Evolutionary conservation across 169 alveolate genomes (phyloP).

Genomic region (Cryptosporidium sp.): DNA sequence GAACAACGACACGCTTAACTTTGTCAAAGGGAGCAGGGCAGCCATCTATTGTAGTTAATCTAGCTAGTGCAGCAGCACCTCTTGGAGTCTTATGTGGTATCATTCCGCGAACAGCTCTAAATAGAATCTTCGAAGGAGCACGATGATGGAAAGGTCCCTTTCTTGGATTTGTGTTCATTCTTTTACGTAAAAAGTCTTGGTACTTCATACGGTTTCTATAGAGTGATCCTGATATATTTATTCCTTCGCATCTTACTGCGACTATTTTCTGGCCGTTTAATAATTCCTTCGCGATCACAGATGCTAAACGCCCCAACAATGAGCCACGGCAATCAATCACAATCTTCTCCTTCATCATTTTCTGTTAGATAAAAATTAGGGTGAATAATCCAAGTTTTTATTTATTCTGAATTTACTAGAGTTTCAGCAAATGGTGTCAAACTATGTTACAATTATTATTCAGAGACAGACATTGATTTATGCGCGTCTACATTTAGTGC

Average conservation of each 20-base stretch:
- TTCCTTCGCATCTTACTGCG: constrained; percentile 97
- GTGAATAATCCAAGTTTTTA: neutral
- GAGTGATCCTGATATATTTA: constrained; percentile 95
- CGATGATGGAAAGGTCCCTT: constrained; percentile 96
- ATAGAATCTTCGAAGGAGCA: constrained; percentile 96
- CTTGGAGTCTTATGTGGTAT: constrained; percentile 97
- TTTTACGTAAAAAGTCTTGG: constrained; percentile 93
- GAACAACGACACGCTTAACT: constrained; percentile 92
- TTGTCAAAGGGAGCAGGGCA: constrained; percentile 95
- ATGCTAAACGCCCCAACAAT: constrained; percentile 98
- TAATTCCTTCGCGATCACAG: constrained; percentile 97
- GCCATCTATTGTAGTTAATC: constrained; percentile 95
- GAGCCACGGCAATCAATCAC: constrained; percentile 99
- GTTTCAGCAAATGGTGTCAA: neutral
- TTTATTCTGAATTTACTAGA: neutral
- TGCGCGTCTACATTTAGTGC: constrained; percentile 66
- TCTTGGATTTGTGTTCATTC: constrained; percentile 96
- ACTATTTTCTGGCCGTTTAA: constrained; percentile 97
- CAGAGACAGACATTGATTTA: constrained; percentile 65
- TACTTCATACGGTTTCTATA: constrained; percentile 95
- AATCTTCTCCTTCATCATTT: constrained; percentile 87
- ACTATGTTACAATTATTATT: neutral
- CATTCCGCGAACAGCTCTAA: constrained; percentile 99
- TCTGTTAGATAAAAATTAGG: neutral
- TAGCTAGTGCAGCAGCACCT: constrained; percentile 96